Percentiles rank a stretch among this genome's conserved stretches.
phyloP scores from a whole-genome alignment of 306 rosid genomes.

The Medicago ruthenica region DNA sequence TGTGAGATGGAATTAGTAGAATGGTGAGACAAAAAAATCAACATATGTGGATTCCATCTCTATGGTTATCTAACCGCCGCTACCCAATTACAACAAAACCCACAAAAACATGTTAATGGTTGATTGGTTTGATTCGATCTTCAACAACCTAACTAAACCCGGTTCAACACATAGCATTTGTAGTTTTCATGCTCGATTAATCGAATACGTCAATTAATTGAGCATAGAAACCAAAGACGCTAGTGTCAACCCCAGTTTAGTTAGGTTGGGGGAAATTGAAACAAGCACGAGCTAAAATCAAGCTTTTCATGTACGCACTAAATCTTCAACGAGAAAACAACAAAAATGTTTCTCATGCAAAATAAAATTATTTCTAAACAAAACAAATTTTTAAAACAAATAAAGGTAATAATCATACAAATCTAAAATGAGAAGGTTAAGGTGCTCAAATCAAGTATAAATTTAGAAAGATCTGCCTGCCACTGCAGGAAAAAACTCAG shows the following conservation, averaged over 20 bases:
- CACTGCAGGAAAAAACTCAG: neutral
- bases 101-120: neutral
- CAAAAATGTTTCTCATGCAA: slow-evolving; percentile 26
- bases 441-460: neutral
- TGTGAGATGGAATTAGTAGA: slow-evolving; percentile 13
- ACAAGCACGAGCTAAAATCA: slow-evolving; percentile 27
- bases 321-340: slow-evolving; percentile 47
- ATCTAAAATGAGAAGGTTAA: no score
- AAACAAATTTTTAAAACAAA: neutral
- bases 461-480: neutral
- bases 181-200: no score
- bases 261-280: neutral
- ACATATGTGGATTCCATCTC: slow-evolving; percentile 82
- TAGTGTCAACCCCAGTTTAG: no score
- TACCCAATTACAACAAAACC: slow-evolving; percentile 46
- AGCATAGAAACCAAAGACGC: no score
- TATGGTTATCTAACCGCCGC: slow-evolving; percentile 94
- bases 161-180: neutral
- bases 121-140: no score
- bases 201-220: no score
- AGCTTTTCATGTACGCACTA: slow-evolving; percentile 66
- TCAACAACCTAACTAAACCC: no score
- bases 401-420: neutral
- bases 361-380: slow-evolving; percentile 39
- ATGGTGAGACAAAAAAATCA: slow-evolving; percentile 38